Base-by-base conservation (phyloP, 2,329 filamentous ascomycete species). In the Talaromyces sp. region DNA sequence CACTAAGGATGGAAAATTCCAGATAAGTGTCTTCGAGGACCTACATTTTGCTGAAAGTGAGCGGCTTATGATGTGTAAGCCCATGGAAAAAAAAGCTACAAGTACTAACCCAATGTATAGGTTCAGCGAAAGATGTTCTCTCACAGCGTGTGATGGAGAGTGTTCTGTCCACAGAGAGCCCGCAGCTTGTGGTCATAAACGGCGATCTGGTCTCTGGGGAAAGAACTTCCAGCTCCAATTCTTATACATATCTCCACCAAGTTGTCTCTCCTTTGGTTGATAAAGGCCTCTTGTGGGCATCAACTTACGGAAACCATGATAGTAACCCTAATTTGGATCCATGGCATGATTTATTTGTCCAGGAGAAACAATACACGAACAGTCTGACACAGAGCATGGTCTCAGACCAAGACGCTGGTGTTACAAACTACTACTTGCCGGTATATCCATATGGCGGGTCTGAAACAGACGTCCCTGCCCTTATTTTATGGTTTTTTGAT, bases 401-500 rank as follows among this genome's bases (percentile, higher is more conserved):
- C 2, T 55, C 64, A 0, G 73, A 25, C 2, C 59, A 70, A 0
- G 65, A 76, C 1, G 70, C 75, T 0, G 81, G 80, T 1, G 71
- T 82, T 0, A 81, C 80, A 10, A 86, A 86, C 64, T 86, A 85
- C 68, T 84, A 81, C 61, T 66, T 85, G 7, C 78, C 78, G 0
- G 72, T 86, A 2, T 84, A 81, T 66, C 70, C 74, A 11, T 33
- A 13, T 33, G 32, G 32, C 32, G 63, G 69, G 55, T 82, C 82
- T 67, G 77, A 80, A 62, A 59, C 67, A 4, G 66, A 69, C 17
- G 56, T 53, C 0, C 82, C 84, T 7, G 66, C 68, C 8, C 67
- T 80, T 8, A 68, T 91, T 0, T 76, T 92, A 1, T 92, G 88
- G 86, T 91, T 91, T 74, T 90, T 92, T 67, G 89, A 91, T 68